Conservation (phyloP, 345 rosid species). For the Citropsis articulata region DNA sequence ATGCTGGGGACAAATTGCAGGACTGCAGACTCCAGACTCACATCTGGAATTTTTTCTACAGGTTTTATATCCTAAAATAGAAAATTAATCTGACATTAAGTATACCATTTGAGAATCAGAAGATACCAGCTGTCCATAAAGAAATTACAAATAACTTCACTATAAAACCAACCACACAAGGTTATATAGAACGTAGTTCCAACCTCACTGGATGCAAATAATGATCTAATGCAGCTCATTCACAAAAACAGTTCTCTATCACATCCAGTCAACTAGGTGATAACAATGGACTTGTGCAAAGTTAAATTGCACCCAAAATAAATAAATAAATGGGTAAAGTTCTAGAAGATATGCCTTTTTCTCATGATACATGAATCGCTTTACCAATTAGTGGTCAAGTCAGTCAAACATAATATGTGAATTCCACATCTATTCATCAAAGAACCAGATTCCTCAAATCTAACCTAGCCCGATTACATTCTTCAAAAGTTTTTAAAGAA, state of each 20-base stretch:
- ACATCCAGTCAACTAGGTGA: not conserved
- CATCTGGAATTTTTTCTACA: constrained; percentile 29
- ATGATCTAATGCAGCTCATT: not conserved
- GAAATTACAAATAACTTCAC: not conserved
- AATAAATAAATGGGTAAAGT: not conserved
- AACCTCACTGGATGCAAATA: not conserved
- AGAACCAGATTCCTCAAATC: not conserved
- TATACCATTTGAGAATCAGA: not conserved
- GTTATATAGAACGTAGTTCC: not conserved
- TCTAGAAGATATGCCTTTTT: too few species aligned
- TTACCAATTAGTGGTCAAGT: not conserved
- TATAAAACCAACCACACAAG: not conserved
- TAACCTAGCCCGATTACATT: not conserved
- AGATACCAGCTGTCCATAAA: not conserved
- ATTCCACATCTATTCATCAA: not conserved
- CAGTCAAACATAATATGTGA: not conserved
- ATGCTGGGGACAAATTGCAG: constrained; percentile 47
- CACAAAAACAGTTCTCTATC: not conserved
- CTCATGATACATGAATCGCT: not conserved
- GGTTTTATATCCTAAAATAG: constrained; percentile 41
- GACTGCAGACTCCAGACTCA: constrained; percentile 23
- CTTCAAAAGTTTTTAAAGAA: not conserved
- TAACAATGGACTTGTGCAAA: not conserved
- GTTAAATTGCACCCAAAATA: too few species aligned
- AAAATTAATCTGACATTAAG: not conserved